phyloP scores from a whole-genome alignment of 2,329 filamentous ascomycete genomes.

The Fusarium sulawesiense region DNA sequence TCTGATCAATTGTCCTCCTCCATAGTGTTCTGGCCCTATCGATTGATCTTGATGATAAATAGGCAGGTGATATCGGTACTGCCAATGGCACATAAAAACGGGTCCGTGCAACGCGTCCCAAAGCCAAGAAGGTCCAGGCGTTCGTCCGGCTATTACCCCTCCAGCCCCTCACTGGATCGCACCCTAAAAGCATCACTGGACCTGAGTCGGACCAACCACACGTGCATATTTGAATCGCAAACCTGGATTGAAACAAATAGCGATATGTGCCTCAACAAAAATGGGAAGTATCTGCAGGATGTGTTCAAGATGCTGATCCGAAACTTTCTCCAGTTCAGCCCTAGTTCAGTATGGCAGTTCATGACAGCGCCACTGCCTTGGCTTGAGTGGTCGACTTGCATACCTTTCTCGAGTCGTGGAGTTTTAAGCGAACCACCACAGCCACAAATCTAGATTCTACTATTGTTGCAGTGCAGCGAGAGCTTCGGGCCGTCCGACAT shows the following conservation, averaged over 20 bases:
- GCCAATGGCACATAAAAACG: not conserved
- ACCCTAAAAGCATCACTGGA: not conserved
- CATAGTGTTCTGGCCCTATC: not conserved
- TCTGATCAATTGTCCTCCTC: not conserved
- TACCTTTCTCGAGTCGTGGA: not conserved
- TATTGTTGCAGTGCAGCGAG: not conserved
- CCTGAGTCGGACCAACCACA: not conserved
- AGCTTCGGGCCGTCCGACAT: not conserved
- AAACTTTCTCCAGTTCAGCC: not conserved
- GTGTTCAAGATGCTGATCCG: not conserved
- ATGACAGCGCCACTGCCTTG: not conserved
- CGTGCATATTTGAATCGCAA: not conserved
- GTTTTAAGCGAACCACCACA: not conserved
- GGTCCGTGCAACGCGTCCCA: not conserved
- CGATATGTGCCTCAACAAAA: not conserved
- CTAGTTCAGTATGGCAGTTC: not conserved
- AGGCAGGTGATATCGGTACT: not conserved
- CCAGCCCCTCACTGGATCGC: not conserved
- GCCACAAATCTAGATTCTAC: not conserved
- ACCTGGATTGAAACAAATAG: not conserved
- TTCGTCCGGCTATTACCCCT: not conserved
- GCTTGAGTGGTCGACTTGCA: not conserved
- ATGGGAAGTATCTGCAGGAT: not conserved
- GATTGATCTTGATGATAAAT: not conserved
- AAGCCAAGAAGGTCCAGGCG: not conserved